These are phyloP conservation scores for Xylaria sp. DNA, from an alignment of 2,329 filamentous ascomycete genomes.

Conservation along the genomic window DNA sequence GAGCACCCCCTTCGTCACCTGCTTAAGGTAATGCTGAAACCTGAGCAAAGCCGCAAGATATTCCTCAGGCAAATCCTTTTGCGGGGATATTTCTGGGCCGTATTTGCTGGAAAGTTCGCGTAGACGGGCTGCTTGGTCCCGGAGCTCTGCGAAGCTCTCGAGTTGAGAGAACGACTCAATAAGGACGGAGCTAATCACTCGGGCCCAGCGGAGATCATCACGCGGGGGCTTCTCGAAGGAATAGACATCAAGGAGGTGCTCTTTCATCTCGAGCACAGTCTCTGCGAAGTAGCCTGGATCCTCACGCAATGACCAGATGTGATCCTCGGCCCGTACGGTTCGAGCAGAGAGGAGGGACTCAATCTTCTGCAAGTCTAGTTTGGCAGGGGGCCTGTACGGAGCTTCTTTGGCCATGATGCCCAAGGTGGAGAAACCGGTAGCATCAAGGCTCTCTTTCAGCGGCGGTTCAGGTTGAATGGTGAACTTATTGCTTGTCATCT, in stretches of 20 bases:
- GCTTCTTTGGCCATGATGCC: constrained; percentile 59
- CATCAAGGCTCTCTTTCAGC: constrained; percentile 47
- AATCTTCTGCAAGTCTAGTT: constrained; percentile 59
- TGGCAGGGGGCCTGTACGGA: constrained; percentile 62
- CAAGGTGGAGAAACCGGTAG: constrained; percentile 53
- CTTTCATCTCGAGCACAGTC: constrained; percentile 54
- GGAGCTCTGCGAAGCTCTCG: constrained; percentile 55
- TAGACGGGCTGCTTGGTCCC: constrained; percentile 47
- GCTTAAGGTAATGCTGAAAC: constrained; percentile 54
- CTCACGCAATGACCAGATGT: constrained; percentile 66
- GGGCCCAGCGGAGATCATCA: constrained; percentile 53
- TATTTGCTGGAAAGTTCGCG: constrained; percentile 51
- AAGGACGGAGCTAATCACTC: constrained; percentile 52
- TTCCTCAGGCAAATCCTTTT: constrained; percentile 53
- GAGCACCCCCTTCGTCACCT: constrained; percentile 50
- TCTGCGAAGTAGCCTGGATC: constrained; percentile 68
- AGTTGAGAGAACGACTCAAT: constrained; percentile 51
- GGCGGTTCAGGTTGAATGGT: constrained; percentile 55
- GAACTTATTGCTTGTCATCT: constrained; percentile 47
- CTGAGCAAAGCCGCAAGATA: constrained; percentile 54
- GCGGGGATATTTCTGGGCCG: constrained; percentile 47
- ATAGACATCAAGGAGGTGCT: constrained; percentile 57
- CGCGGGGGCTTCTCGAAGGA: constrained; percentile 36
- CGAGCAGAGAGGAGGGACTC: constrained; percentile 58
- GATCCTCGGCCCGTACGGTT: constrained; percentile 60